These are phyloP conservation scores for Fusarium buharicum DNA, from an alignment of 2,329 filamentous ascomycete genomes.

Conservation along the genomic window DNA sequence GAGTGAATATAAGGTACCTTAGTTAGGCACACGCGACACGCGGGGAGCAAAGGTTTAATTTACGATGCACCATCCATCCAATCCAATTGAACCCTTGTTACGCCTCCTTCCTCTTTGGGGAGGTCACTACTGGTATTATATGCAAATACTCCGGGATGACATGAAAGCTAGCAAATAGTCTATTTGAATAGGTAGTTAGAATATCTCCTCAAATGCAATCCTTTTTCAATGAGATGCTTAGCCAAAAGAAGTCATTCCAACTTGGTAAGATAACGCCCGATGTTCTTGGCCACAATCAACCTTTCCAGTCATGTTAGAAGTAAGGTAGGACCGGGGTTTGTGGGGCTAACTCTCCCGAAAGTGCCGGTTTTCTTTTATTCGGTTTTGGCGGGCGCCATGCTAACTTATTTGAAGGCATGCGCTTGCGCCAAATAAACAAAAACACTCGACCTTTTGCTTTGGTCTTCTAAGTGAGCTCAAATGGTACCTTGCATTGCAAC, in stretches of 20 bases:
- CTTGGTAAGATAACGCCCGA: too few relatives aligned
- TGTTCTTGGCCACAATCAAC: too few relatives aligned
- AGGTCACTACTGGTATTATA: constrained; percentile 1
- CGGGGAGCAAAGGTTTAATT: constrained; percentile 10
- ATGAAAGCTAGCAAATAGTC: too few relatives aligned
- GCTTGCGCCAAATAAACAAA: too few relatives aligned
- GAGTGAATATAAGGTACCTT: not conserved
- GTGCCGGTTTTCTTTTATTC: not conserved
- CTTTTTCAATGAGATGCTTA: too few relatives aligned
- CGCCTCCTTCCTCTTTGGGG: constrained; percentile 27
- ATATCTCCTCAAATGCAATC: too few relatives aligned
- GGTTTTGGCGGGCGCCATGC: not conserved
- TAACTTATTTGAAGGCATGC: too few relatives aligned
- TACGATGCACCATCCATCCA: not conserved
- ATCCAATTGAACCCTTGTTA: constrained; percentile 10
- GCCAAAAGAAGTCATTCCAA: too few relatives aligned
- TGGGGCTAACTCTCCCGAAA: constrained; percentile 25
- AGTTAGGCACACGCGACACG: constrained; percentile 14
- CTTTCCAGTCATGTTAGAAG: too few relatives aligned
- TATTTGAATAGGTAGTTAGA: too few relatives aligned
- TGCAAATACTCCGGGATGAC: too few relatives aligned
- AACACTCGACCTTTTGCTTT: too few relatives aligned
- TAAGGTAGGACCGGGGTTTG: constrained; percentile 13
- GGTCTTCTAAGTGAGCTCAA: not conserved
- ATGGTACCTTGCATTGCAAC: not conserved